Evolutionary conservation across 164 flowering plant species (phyloP), one percentile per base, ranked within the genome.

Genomic region (Akebia trifoliata): DNA sequence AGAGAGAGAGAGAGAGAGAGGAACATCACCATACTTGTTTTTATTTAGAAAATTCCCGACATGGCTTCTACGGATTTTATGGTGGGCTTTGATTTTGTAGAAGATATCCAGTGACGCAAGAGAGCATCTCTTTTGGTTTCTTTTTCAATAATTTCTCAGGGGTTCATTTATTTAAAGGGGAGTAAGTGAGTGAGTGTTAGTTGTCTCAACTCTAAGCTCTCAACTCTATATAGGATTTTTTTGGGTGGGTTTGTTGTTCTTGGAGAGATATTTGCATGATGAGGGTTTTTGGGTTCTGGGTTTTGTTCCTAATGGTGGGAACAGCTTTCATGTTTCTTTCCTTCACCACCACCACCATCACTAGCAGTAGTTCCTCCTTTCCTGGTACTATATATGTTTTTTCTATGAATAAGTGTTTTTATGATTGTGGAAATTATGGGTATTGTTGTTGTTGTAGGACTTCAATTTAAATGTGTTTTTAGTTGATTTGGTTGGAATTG

Each of bases 271-370:
- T 29, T 54, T 32, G 20, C 48, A 62, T 54, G 21, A 76, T 71
- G 75, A 76, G 59, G 75, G 56, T 46, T 55, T 60, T 52, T 65
- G 65, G 63, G 29, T 26, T 67, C 18, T 69, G 62, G 65, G 59
- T 72, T 45, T 36, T 67, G 61, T 29, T 69, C 57, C 31, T 69
- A 36, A 48, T 66, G 48, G 51, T 58, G 51, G 70, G 65, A 24
- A 61, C 76, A 37, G 58, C 50, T 66, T 60, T 76, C 15, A 20
- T 68, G 51, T 28, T 59, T 52, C 44, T 62, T 17, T n/a, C 30
- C 57, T 42, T 52, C 59, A 57, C 20, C 34, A 55, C 6, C 63
- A 30, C 12, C 54, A 50, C 12, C 35, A 30, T 11, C n/a, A 11
- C 49, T 61, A 42, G 31, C 36, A 50, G 6, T 24, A 46, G 32